Conservation (phyloP, 129 eudicot genomes). For the Smallanthus sonchifolius region DNA sequence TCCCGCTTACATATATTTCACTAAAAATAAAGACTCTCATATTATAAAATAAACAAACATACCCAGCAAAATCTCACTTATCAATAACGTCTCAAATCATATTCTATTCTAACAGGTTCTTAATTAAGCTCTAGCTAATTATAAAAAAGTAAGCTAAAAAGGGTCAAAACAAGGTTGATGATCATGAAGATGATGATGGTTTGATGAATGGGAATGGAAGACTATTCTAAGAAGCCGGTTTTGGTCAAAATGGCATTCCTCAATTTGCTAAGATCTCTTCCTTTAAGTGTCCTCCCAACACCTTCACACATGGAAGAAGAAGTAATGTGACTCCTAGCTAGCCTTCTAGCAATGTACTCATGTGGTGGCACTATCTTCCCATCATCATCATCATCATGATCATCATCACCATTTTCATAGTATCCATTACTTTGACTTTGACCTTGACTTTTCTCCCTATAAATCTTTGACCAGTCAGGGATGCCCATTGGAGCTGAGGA, state of each 20-base stretch:
- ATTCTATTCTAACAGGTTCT: constrained; percentile 10
- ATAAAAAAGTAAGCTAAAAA: constrained; percentile 1
- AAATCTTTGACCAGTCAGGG: constrained; percentile 55
- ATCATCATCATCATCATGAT: constrained; percentile 38
- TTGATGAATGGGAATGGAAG: constrained; percentile 16
- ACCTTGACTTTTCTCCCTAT: constrained; percentile 33
- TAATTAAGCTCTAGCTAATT: constrained; percentile 20
- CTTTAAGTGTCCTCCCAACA: constrained; percentile 63
- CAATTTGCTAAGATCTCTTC: constrained; percentile 64
- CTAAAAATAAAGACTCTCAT: background rate
- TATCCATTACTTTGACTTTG: constrained; percentile 30
- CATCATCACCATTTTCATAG: constrained; percentile 19
- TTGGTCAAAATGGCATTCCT: constrained; percentile 60
- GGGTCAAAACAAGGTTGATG: constrained; percentile 9
- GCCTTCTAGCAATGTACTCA: constrained; percentile 52
- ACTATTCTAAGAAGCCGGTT: constrained; percentile 58
- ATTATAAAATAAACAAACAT: background rate
- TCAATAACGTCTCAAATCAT: no score
- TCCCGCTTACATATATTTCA: constrained; percentile 32
- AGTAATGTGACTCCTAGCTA: constrained; percentile 51
- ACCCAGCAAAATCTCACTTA: no score
- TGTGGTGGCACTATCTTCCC: constrained; percentile 57
- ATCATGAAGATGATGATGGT: background rate
- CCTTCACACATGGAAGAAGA: constrained; percentile 63
- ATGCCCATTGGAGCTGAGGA: constrained; percentile 46